A percentile compares a stretch with the other conserved stretches of the same genome.
Evolutionary conservation across 2,329 filamentous ascomycete genomes (phyloP).

Genomic region (Neocatenulostroma microsporum): DNA sequence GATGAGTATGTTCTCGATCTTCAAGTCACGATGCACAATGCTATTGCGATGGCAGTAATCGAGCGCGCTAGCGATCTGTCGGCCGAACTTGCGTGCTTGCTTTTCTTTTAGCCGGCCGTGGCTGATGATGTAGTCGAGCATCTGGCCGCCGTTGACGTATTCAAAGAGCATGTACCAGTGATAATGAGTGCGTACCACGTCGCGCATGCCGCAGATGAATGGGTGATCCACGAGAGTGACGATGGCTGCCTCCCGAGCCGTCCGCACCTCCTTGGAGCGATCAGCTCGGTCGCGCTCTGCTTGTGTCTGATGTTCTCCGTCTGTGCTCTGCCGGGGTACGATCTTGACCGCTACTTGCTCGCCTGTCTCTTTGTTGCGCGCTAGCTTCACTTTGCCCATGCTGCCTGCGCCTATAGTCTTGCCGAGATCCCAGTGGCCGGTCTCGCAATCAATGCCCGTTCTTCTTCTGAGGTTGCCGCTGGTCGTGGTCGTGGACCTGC

Average conservation of each 20-base stretch:
- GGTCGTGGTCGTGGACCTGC: constrained; percentile 19
- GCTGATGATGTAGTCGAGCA: constrained; percentile 99
- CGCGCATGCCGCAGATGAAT: constrained; percentile 90
- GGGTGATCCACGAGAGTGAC: constrained; percentile 90
- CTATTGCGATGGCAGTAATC: constrained; percentile 98
- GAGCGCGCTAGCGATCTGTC: constrained; percentile 90
- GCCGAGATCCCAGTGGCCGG: constrained; percentile 88
- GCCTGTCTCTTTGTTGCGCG: constrained; percentile 77
- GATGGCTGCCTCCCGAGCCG: constrained; percentile 90
- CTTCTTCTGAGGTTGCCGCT: constrained; percentile 43
- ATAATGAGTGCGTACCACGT: constrained; percentile 91
- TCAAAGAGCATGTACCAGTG: constrained; percentile 99
- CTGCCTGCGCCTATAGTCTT: constrained; percentile 97
- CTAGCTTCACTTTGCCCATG: constrained; percentile 98
- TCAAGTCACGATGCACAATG: constrained; percentile 93
- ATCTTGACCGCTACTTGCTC: constrained; percentile 99
- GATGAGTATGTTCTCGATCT: constrained; percentile 99
- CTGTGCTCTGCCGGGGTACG: constrained; percentile 79
- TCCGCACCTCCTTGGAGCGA: constrained; percentile 92
- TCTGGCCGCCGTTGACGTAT: constrained; percentile 96
- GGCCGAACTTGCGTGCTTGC: constrained; percentile 92
- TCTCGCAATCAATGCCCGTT: constrained; percentile 82
- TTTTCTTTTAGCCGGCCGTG: constrained; percentile 97
- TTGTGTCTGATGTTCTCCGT: constrained; percentile 60
- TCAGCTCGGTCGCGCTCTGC: constrained; percentile 83